phyloP scores from a whole-genome alignment of 345 rosid genomes.

The Capsella bursapastoris region DNA sequence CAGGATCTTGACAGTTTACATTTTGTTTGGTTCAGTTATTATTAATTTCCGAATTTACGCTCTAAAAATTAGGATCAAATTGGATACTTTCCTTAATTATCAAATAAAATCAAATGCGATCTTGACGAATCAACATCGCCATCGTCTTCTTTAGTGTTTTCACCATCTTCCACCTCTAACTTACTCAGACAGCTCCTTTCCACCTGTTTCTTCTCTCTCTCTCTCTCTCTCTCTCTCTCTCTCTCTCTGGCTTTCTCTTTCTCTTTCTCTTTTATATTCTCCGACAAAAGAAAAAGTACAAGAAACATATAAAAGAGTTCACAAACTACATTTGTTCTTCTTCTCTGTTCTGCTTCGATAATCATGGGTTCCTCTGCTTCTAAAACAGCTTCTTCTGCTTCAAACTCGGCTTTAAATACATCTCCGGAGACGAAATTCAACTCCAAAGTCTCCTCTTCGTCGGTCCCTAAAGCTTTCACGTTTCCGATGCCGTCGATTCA shows the following conservation, averaged over 20 bases:
- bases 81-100: conserved; percentile 22
- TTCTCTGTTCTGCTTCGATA: not conserved
- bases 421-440: conserved; percentile 29
- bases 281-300: conserved; percentile 31
- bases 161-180: conserved; percentile 51
- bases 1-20: conserved; percentile 30
- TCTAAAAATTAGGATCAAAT: conserved; percentile 22
- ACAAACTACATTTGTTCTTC: conserved; percentile 18
- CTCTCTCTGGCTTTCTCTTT: not conserved
- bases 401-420: conserved; percentile 34
- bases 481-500: conserved; percentile 72
- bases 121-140: conserved; percentile 29
- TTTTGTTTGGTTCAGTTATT: conserved; percentile 2
- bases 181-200: conserved; percentile 56
- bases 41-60: conserved; percentile 13
- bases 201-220: conserved; percentile 43
- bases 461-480: conserved; percentile 55
- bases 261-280: conserved; percentile 36
- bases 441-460: conserved; percentile 3
- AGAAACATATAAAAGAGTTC: conserved; percentile 24
- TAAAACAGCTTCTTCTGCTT: conserved; percentile 43
- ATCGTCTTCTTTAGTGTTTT: conserved; percentile 38
- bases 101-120: conserved; percentile 8
- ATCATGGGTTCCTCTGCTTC: conserved; percentile 82
- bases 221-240: not conserved